phyloP scores from a whole-genome alignment of 2,329 filamentous ascomycete species.

The Calonectria honghensis region DNA sequence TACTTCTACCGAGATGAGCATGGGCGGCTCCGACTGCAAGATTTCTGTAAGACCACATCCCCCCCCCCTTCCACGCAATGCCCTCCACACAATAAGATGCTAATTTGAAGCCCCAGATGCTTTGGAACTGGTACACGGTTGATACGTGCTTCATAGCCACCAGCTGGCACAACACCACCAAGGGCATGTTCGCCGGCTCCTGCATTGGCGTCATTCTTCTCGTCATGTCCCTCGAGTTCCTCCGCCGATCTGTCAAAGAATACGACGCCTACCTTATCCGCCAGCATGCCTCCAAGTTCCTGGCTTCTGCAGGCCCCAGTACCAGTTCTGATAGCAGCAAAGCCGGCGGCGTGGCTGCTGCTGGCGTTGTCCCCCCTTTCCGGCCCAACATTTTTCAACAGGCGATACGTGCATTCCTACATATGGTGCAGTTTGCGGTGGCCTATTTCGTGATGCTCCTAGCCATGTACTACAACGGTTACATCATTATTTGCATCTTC shows the following conservation, averaged over 20 bases:
- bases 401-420: slow-evolving; percentile 78
- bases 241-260: slow-evolving; percentile 82
- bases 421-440: slow-evolving; percentile 82
- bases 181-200: slow-evolving; percentile 84
- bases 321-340: slow-evolving; percentile 51
- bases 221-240: slow-evolving; percentile 81
- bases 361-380: slow-evolving; percentile 59
- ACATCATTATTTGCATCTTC: slow-evolving; percentile 88
- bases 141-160: slow-evolving; percentile 81
- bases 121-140: slow-evolving; percentile 87
- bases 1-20: slow-evolving; percentile 45
- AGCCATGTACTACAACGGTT: slow-evolving; percentile 77
- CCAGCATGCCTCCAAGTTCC: slow-evolving; percentile 65
- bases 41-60: slow-evolving; percentile 60
- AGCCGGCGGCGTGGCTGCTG: slow-evolving; percentile 40
- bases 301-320: slow-evolving; percentile 37
- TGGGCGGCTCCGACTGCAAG: slow-evolving; percentile 58
- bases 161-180: slow-evolving; percentile 82
- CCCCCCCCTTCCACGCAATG: no score
- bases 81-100: background rate
- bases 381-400: slow-evolving; percentile 80
- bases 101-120: slow-evolving; percentile 72
- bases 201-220: slow-evolving; percentile 88
- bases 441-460: slow-evolving; percentile 87
- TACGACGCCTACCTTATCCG: slow-evolving; percentile 81